Conservation (phyloP, 441 rosid species). For the Bruguiera hainesii region DNA sequence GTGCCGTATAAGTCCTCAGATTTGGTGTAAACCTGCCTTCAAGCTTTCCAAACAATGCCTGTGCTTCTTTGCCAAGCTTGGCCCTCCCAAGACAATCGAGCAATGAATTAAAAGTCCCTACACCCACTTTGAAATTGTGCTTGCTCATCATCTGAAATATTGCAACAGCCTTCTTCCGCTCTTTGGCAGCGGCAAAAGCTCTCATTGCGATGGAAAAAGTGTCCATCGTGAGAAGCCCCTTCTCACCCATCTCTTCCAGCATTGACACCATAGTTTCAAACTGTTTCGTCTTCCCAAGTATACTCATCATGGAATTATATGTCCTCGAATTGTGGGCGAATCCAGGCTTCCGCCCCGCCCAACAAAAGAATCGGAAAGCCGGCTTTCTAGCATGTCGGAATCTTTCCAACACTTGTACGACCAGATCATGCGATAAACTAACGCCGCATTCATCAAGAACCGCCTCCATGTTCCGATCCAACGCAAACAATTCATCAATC, state of each 20-base stretch:
- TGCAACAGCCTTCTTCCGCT: conserved; percentile 87
- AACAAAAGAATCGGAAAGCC: conserved; percentile 74
- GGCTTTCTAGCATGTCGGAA: conserved; percentile 76
- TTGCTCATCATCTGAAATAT: conserved; percentile 91
- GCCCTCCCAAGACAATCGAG: conserved; percentile 81
- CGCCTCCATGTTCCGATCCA: conserved; percentile 87
- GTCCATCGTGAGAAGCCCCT: conserved; percentile 58
- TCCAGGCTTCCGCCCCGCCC: conserved; percentile 66
- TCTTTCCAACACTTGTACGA: conserved; percentile 54
- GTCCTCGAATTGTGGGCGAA: conserved; percentile 72
- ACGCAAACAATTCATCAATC: conserved; percentile 71
- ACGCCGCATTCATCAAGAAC: conserved; percentile 71
- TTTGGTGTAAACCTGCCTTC: conserved; percentile 69
- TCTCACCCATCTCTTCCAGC: conserved; percentile 84
- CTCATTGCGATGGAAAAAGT: conserved; percentile 66
- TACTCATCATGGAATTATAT: conserved; percentile 62
- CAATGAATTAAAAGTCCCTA: conserved; percentile 62
- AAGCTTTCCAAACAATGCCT: conserved; percentile 58
- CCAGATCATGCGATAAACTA: conserved; percentile 49
- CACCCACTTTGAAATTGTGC: conserved; percentile 57
- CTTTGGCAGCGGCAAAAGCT: conserved; percentile 83
- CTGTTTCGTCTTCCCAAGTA: conserved; percentile 75
- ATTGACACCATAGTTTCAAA: conserved; percentile 79
- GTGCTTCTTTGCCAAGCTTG: conserved; percentile 84
- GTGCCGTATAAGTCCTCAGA: conserved; percentile 63